These are phyloP conservation scores for Penicillium pulvis DNA, from an alignment of 495 filamentous ascomycete genomes.

Conservation along the genomic window DNA sequence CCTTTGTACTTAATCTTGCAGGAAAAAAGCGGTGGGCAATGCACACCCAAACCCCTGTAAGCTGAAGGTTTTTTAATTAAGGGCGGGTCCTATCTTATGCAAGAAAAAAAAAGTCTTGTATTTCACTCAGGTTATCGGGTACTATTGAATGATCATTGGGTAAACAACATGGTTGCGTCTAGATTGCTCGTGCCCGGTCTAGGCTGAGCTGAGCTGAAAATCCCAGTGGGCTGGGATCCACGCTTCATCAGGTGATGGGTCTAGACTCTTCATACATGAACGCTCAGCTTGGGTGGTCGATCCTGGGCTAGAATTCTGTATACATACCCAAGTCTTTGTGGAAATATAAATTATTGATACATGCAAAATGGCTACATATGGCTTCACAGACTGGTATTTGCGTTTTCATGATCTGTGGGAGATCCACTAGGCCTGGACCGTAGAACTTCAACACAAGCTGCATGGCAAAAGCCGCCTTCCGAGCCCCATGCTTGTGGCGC, in stretches of 20 bases:
- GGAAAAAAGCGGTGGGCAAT: slow-evolving; percentile 17
- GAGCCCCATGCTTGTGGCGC: slow-evolving; percentile 20
- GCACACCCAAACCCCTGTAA: background rate
- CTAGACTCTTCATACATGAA: slow-evolving; percentile 19
- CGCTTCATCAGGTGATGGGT: slow-evolving; percentile 12
- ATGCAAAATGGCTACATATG: too few species aligned
- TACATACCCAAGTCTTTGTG: background rate
- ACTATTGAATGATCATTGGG: background rate
- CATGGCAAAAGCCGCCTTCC: slow-evolving; percentile 21
- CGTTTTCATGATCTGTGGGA: background rate
- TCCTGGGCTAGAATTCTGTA: background rate
- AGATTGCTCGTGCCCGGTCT: slow-evolving; percentile 3
- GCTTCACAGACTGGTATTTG: background rate
- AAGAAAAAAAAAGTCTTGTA: too few species aligned
- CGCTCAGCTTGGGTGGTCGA: background rate
- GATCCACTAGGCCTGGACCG: background rate
- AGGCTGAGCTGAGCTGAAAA: slow-evolving; percentile 11
- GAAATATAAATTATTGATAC: background rate
- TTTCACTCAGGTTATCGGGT: background rate
- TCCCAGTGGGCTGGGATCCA: slow-evolving; percentile 8
- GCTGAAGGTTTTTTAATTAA: background rate
- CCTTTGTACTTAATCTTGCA: slow-evolving; percentile 4
- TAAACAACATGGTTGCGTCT: slow-evolving; percentile 1
- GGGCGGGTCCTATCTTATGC: too few species aligned
- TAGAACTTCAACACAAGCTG: slow-evolving; percentile 14